Evolutionary conservation across 2,329 filamentous ascomycete genomes (phyloP).

Genomic region (Zopfia rhizophila): DNA sequence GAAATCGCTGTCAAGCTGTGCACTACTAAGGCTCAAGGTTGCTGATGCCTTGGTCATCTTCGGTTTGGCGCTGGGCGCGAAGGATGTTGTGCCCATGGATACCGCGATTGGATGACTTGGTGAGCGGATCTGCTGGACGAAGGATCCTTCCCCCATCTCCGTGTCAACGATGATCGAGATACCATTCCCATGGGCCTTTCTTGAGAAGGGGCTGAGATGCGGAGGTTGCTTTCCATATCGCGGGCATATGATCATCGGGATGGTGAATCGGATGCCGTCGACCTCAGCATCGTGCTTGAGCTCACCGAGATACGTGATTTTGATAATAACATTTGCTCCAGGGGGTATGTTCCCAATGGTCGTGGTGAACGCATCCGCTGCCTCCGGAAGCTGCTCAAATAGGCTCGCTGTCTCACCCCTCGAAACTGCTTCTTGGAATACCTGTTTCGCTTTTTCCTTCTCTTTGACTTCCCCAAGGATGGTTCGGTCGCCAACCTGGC

Average conservation of each 20-base stretch:
- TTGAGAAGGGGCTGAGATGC: constrained; percentile 33
- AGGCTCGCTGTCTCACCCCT: constrained; percentile 71
- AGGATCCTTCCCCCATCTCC: constrained; percentile 65
- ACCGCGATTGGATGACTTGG: constrained; percentile 75
- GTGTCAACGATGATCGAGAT: constrained; percentile 69
- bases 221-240: constrained; percentile 67
- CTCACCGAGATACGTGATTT: constrained; percentile 75
- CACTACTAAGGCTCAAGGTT: constrained; percentile 63
- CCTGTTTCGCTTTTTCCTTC: constrained; percentile 68
- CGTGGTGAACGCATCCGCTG: constrained; percentile 74
- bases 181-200: constrained; percentile 39
- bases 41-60: constrained; percentile 70
- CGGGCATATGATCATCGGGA: constrained; percentile 74
- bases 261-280: constrained; percentile 74
- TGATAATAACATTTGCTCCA: constrained; percentile 65
- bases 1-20: constrained; percentile 72
- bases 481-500: constrained; percentile 68
- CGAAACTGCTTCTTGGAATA: constrained; percentile 68
- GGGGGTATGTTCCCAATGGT: constrained; percentile 74
- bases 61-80: constrained; percentile 57
- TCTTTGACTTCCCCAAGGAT: constrained; percentile 75
- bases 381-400: constrained; percentile 68
- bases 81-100: constrained; percentile 68
- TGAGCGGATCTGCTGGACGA: constrained; percentile 71
- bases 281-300: constrained; percentile 76